Evolutionary conservation across 306 rosid species (phyloP).

Genomic region (Vigna angularis): DNA sequence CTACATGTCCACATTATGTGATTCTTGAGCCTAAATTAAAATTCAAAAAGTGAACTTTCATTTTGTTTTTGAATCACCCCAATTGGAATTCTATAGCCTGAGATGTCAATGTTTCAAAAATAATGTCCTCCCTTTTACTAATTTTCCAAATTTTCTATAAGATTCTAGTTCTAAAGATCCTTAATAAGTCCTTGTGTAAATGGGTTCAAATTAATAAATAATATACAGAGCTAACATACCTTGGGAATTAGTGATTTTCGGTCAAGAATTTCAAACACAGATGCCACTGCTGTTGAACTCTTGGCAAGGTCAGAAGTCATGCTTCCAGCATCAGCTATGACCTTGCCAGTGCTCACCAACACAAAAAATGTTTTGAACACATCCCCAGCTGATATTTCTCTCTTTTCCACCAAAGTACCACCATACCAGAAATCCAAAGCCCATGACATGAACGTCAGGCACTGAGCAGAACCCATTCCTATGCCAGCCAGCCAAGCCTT

Average conservation of each 20-base stretch:
- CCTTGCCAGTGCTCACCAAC: slow-evolving; percentile 91
- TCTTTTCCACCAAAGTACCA: slow-evolving; percentile 72
- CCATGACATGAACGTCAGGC: slow-evolving; percentile 96
- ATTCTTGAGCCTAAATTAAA: no score
- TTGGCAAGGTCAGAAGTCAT: slow-evolving; percentile 97
- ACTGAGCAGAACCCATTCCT: slow-evolving; percentile 97
- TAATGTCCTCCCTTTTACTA: no score
- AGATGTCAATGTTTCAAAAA: no score
- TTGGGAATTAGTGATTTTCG: slow-evolving; percentile 73
- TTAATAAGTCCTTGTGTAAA: no score
- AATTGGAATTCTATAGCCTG: no score
- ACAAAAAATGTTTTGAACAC: slow-evolving; percentile 94
- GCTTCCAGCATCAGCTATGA: slow-evolving; percentile 98
- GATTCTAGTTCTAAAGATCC: no score
- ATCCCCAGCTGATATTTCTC: slow-evolving; percentile 86
- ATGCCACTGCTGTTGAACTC: slow-evolving; percentile 79
- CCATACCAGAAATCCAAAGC: slow-evolving; percentile 98
- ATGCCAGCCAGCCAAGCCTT: slow-evolving; percentile 92
- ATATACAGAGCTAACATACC: slow-evolving; percentile 47
- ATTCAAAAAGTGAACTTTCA: no score
- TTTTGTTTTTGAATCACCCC: no score
- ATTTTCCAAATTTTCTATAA: no score
- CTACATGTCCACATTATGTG: no score
- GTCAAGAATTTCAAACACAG: slow-evolving; percentile 90
- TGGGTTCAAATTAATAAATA: neutral